Conservation (phyloP, 1,284 basidiomycete genomes). For the Tylopilus sp. region DNA sequence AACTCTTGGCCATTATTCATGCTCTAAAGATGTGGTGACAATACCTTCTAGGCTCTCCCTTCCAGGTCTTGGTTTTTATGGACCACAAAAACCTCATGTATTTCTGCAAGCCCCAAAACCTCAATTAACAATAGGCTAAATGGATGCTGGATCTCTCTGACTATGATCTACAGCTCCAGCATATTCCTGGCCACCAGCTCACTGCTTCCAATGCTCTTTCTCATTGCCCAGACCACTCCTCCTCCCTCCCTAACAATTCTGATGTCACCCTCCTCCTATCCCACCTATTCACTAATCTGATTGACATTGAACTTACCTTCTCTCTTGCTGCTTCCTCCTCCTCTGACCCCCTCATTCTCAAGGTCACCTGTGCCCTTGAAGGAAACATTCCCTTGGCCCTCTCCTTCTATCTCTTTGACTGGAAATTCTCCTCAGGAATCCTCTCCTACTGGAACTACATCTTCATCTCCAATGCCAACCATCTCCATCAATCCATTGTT, state of each 20-base stretch:
- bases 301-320: neutral
- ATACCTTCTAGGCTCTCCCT: neutral
- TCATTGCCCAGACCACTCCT: neutral
- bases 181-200: neutral
- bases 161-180: neutral
- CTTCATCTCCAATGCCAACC: neutral
- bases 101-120: neutral
- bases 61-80: neutral
- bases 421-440: neutral
- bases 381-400: neutral
- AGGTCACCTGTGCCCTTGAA: neutral
- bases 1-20: neutral
- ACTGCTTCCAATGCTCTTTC: neutral
- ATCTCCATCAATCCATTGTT: neutral
- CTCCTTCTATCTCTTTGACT: neutral
- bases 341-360: neutral
- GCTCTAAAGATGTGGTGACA: neutral
- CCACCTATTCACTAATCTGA: neutral
- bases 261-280: neutral
- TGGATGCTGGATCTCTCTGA: neutral
- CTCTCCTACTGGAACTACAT: neutral
- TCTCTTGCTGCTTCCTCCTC: neutral
- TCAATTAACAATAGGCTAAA: neutral
- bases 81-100: neutral
- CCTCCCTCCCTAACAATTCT: neutral